A percentile compares a stretch with the other conserved stretches of the same genome.
These are phyloP conservation scores for Eucalyptus erythrocorys DNA, from an alignment of 345 rosid species.

Conservation along the genomic window DNA sequence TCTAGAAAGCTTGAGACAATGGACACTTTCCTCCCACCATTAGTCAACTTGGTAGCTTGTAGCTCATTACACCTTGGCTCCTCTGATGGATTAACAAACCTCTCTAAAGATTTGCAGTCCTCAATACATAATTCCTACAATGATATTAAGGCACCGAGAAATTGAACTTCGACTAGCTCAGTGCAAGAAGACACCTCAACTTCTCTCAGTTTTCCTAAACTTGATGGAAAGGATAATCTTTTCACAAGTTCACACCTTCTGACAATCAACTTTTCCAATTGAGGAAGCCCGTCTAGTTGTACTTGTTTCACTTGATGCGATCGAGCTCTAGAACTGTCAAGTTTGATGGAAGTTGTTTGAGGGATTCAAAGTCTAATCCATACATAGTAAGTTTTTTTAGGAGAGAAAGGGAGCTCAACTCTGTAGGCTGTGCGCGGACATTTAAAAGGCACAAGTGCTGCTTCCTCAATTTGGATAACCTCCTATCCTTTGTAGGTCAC, in stretches of 20 bases:
- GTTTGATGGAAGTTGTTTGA: background rate
- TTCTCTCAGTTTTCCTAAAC: background rate
- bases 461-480: background rate
- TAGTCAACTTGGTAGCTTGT: background rate
- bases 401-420: background rate
- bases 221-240: background rate
- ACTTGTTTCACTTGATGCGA: background rate
- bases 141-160: background rate
- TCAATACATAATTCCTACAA: background rate
- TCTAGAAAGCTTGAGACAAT: background rate
- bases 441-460: background rate
- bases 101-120: background rate
- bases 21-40: background rate
- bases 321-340: background rate
- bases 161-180: background rate
- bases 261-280: background rate
- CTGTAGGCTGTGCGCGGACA: background rate
- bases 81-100: background rate
- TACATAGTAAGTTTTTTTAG: background rate
- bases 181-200: background rate
- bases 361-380: background rate
- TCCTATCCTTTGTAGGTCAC: background rate
- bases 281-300: background rate
- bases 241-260: background rate
- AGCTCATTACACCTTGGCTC: background rate